These are phyloP conservation scores for Allium fistulosum DNA, from an alignment of 106 monocot genomes.

Conservation along the genomic window DNA sequence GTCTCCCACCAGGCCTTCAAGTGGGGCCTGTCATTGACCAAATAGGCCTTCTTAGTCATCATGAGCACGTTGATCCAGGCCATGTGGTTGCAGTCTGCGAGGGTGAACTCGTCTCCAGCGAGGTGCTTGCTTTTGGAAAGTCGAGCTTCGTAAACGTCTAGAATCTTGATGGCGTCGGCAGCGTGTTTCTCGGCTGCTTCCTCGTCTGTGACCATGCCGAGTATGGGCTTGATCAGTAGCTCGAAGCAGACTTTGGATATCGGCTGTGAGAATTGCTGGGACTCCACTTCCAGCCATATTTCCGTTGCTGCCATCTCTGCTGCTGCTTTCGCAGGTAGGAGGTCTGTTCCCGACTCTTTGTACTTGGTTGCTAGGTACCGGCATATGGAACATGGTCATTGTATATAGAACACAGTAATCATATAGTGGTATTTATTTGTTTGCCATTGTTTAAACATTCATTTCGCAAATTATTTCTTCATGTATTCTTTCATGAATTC, in stretches of 20 bases:
- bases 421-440: too few species aligned
- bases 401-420: too few species aligned
- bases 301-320: slow-evolving; percentile 22
- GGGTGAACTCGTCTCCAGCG: slow-evolving; percentile 13
- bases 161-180: slow-evolving; percentile 7
- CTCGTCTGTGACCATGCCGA: slow-evolving; percentile 14
- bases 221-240: slow-evolving; percentile 8
- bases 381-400: too few species aligned
- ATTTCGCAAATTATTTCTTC: too few species aligned
- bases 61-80: not conserved
- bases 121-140: slow-evolving; percentile 16
- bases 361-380: slow-evolving; percentile 26
- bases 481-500: too few species aligned
- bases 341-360: slow-evolving; percentile 18
- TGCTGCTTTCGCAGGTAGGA: slow-evolving; percentile 11
- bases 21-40: not conserved
- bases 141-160: slow-evolving; percentile 20
- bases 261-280: slow-evolving; percentile 30
- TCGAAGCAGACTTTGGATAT: slow-evolving; percentile 12
- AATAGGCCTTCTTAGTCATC: not conserved
- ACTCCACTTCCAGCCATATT: slow-evolving; percentile 39
- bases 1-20: slow-evolving; percentile 3
- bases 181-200: slow-evolving; percentile 13
- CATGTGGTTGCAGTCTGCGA: slow-evolving; percentile 17
- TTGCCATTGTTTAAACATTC: too few species aligned